Conservation (phyloP, 371 early-diverging fungal species). For the Polyrhizophydium stewartii region DNA sequence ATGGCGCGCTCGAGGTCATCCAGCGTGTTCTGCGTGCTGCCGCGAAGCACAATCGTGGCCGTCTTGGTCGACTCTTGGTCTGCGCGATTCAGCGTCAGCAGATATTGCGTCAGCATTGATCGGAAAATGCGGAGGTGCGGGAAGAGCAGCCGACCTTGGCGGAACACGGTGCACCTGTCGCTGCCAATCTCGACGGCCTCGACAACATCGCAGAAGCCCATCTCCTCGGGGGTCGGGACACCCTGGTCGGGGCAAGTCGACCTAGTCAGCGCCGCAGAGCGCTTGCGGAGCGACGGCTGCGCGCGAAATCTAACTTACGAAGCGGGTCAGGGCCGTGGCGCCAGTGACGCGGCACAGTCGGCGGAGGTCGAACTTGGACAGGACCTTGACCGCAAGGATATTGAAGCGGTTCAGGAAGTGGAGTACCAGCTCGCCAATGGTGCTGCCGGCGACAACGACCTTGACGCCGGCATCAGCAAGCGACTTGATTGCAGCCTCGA, state of each 20-base stretch:
- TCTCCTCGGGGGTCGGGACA: slow-evolving; percentile 93
- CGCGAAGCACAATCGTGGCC: slow-evolving; percentile 95
- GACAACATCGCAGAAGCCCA: slow-evolving; percentile 94
- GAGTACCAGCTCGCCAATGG: slow-evolving; percentile 89
- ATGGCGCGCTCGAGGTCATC: slow-evolving; percentile 98
- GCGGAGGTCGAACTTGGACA: slow-evolving; percentile 94
- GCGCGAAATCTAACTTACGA: slow-evolving; percentile 19
- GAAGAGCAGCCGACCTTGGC: slow-evolving; percentile 55
- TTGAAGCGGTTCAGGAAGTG: slow-evolving; percentile 92
- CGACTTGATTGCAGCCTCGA: slow-evolving; percentile 66
- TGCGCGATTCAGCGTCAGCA: too few species aligned
- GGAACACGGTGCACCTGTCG: slow-evolving; percentile 94
- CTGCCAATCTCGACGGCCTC: slow-evolving; percentile 95
- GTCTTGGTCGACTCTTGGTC: slow-evolving; percentile 76
- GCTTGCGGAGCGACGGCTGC: background rate
- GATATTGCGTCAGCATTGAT: too few species aligned
- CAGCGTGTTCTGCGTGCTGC: slow-evolving; percentile 94
- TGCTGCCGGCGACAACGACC: slow-evolving; percentile 87
- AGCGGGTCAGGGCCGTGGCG: slow-evolving; percentile 87
- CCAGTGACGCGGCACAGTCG: slow-evolving; percentile 91
- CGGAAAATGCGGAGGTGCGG: too few species aligned
- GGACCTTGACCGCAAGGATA: slow-evolving; percentile 85
- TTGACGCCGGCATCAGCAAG: slow-evolving; percentile 90
- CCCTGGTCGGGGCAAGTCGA: slow-evolving; percentile 44
- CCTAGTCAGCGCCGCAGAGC: too few species aligned